phyloP scores from a whole-genome alignment of 768 basidiomycete genomes.

The Lactarius psammicola region DNA sequence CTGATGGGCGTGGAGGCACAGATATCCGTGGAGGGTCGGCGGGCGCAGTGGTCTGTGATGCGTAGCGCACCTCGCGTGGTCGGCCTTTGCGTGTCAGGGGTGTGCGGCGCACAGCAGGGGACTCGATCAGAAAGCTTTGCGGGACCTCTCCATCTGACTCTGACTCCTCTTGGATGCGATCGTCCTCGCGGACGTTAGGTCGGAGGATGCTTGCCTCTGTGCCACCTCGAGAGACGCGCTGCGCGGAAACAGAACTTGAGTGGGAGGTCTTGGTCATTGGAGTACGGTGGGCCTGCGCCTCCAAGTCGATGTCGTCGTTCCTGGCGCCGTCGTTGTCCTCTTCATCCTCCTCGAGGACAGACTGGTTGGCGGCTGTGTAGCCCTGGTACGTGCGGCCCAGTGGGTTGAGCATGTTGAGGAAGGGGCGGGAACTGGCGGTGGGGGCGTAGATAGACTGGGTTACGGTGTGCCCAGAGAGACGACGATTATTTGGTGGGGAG shows the following conservation, averaged over 20 bases:
- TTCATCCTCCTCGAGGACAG: constrained; percentile 70
- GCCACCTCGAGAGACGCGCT: constrained; percentile 58
- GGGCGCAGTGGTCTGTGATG: constrained; percentile 10
- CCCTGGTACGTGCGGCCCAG: constrained; percentile 72
- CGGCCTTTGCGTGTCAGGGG: constrained; percentile 38
- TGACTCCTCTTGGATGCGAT: constrained; percentile 56
- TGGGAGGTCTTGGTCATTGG: constrained; percentile 34
- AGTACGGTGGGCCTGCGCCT: constrained; percentile 47
- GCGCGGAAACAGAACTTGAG: constrained; percentile 46
- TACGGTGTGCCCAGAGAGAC: constrained; percentile 31
- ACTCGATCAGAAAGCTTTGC: constrained; percentile 83
- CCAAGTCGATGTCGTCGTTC: constrained; percentile 55
- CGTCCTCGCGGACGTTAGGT: constrained; percentile 71
- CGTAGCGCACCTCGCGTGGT: constrained; percentile 34
- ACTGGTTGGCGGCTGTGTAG: constrained; percentile 72
- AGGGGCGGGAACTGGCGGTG: constrained; percentile 67
- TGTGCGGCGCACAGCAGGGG: constrained; percentile 38
- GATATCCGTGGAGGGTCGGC: constrained; percentile 47
- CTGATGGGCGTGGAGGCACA: constrained; percentile 65
- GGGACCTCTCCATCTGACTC: constrained; percentile 83
- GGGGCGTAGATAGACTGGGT: constrained; percentile 38
- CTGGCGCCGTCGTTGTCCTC: constrained; percentile 45
- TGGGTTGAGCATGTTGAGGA: constrained; percentile 81
- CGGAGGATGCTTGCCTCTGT: constrained; percentile 58
- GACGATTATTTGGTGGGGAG: constrained; percentile 31